These are phyloP conservation scores for Penstemon eatonii DNA, from an alignment of 257 asterid genomes.

Conservation along the genomic window DNA sequence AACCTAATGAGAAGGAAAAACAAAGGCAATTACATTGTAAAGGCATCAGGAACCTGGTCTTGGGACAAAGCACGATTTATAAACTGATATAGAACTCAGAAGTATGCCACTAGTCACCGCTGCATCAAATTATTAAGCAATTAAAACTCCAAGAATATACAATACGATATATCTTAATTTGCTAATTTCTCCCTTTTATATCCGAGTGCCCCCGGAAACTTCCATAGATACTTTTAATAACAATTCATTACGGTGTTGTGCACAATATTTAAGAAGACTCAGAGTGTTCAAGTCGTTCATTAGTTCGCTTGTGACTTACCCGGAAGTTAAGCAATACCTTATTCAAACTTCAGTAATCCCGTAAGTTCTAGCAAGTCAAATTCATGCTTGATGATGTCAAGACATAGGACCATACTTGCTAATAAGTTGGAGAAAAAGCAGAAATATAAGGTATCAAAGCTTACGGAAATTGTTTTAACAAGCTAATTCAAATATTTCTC, in stretches of 20 bases:
- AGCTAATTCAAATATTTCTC: slow-evolving; percentile 17
- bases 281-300: background rate
- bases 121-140: slow-evolving; percentile 1
- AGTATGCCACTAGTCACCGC: slow-evolving; percentile 3
- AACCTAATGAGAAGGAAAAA: slow-evolving; percentile 15
- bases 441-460: slow-evolving; percentile 1
- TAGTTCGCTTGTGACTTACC: background rate
- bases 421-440: background rate
- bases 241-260: background rate
- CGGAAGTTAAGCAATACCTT: background rate
- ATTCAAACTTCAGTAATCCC: slow-evolving; percentile 1
- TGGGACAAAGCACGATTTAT: background rate
- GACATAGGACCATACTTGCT: background rate
- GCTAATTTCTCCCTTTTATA: background rate
- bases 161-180: background rate
- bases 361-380: background rate
- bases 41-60: slow-evolving; percentile 5
- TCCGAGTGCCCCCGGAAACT: background rate
- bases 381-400: background rate
- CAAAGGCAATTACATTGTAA: slow-evolving; percentile 8
- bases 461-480: slow-evolving; percentile 11
- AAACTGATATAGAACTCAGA: slow-evolving; percentile 23
- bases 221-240: background rate
- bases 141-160: background rate
- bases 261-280: slow-evolving; percentile 10